Evolutionary conservation across 176 grass and related monocot genomes (phyloP).

Genomic region (Eragrostis nindensis): DNA sequence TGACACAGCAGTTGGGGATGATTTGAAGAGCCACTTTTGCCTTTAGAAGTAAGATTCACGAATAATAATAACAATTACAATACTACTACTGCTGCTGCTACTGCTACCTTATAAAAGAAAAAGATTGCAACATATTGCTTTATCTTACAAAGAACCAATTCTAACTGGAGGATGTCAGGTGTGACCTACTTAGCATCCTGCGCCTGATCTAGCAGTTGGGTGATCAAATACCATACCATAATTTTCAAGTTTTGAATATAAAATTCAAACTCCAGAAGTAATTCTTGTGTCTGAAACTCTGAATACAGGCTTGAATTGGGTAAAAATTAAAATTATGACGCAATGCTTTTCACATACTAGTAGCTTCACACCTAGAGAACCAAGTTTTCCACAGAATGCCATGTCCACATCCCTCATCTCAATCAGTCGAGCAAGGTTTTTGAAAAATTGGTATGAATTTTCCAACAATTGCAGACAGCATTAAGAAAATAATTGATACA

Average conservation of each 20-base stretch:
- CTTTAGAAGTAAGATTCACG: no score
- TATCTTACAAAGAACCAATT: background rate
- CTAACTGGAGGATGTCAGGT: background rate
- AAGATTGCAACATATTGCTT: no score
- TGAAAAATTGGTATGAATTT: background rate
- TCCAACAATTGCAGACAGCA: background rate
- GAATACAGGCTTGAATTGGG: background rate
- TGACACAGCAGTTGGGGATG: no score
- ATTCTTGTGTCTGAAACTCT: background rate
- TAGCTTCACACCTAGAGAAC: no score
- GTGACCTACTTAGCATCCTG: background rate
- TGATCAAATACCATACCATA: background rate
- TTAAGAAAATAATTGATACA: background rate
- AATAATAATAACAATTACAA: background rate
- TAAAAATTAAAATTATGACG: background rate
- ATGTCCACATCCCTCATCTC: background rate
- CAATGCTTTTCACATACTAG: no score
- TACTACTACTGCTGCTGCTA: no score
- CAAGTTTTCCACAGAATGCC: background rate
- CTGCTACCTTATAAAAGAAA: background rate
- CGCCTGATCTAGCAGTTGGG: background rate
- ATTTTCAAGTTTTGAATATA: background rate
- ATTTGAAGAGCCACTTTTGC: no score
- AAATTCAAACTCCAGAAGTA: background rate
- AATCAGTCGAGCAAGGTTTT: background rate